Base-by-base conservation (phyloP, 306 rosid species). In the Canavalia ensiformis region DNA sequence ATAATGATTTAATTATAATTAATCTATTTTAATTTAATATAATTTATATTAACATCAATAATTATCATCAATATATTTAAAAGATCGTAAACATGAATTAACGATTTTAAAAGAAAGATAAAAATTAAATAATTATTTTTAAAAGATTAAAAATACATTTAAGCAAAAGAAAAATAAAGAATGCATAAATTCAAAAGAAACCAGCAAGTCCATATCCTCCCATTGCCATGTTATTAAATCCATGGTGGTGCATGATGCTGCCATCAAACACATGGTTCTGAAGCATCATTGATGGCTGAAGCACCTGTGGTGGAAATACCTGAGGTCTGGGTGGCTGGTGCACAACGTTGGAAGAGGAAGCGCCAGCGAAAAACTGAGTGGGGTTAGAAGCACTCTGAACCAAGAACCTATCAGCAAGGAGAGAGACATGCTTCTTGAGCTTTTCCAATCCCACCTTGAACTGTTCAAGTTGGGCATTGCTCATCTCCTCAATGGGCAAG, bases 131-230 rank as follows among this genome's bases (percentile, higher is more conserved):
- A 18, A 18, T 18, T 18, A 18, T 18, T 41, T 34, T 64, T 10
- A 37, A 13, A 18, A 18, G 25, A 18, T 0, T 18, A 18, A 10
- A 66, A 49, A 3, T 3, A 11, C 71, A 50, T 60, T 50, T 1
- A 6, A 60, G 50, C 66, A 56, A 13, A 7, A 52, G 2, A 72
- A 72, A 37, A 41, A 11, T 5, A 10, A 5, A 29, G 6, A 1
- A 84, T 65, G 75, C 84, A 51, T 82, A 65, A 7, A 30, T 71
- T 82, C 82, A 79, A 30, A 37, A 79, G 37, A 69, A 79, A 1
- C 68, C 73, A 35, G 3, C 1, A n/a, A 46, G 42, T 37, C 81
- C 80, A 68, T 4, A 47, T 1, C 69, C 75, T 51, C 66, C 84
- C 72, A 81, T 54, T 3, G 12, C 59, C 72, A 81, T 45, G n/a